Evolutionary conservation across 1,284 basidiomycete genomes (phyloP), one percentile per base, ranked within the genome.

Genomic region (Polyporus tsugae): DNA sequence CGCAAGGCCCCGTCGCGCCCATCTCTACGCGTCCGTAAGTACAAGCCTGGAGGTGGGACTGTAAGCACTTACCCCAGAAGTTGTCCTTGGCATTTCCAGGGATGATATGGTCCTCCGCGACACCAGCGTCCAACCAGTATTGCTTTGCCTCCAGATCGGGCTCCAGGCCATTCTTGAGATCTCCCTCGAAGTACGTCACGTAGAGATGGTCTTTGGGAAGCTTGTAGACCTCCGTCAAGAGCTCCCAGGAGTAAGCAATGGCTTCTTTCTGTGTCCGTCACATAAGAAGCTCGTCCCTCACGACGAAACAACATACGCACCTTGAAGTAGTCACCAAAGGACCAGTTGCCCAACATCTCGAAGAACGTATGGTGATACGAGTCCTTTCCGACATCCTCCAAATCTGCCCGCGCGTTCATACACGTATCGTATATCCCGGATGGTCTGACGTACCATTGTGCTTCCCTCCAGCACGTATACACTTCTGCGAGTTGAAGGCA

Each of bases 321-420:
- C 89, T 99, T 99, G 89, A 99, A 99, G 84, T 99, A 99, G 81
- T 99, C 95, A 6, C 97, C 97, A 76, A 99, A 99, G 11, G 96
- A 98, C 97, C 97, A 99, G 82, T 99, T 99, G 57, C 97, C 97
- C 72, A 99, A 84, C 97, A 99, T 99, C 83, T 99, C 97, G 78
- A 99, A 99, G 84, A 99, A 99, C 3, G 98, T 99, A 81, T 98
- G 93, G 75, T 95, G 95, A 79, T 96, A 96, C 1, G 94, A 95
- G 80, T 99, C 97, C 82, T 97, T 98, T 60, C 97, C 97, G 67
- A 99, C 97, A 80, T 99, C 97, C 79, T 99, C 98, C 65, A 99
- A 86, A 82, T 99, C 95, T 97, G 71, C 49, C 13, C 29, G 59
- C 38, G 64, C 4, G 29, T 52, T 33, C 46, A 74, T 69, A 65